Conservation (phyloP, 2,329 filamentous ascomycete genomes). For the Epichloe amarillans region DNA sequence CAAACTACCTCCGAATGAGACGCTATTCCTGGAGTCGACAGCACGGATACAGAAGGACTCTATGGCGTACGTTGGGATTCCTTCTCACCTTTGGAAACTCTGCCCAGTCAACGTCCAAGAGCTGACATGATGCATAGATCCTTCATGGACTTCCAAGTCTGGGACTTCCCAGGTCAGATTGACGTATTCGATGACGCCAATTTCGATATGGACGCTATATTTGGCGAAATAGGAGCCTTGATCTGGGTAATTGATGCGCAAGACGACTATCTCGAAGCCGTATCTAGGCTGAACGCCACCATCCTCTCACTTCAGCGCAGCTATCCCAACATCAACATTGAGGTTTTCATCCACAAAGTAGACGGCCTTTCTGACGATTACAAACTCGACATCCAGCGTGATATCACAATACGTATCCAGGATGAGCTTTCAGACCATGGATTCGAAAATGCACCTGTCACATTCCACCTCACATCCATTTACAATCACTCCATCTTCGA, state of each 20-base stretch:
- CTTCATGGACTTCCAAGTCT: conserved; percentile 98
- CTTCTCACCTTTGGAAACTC: not conserved
- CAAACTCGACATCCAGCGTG: conserved; percentile 87
- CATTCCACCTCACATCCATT: conserved; percentile 92
- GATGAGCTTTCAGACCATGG: conserved; percentile 90
- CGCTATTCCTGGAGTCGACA: conserved; percentile 88
- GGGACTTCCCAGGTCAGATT: conserved; percentile 92
- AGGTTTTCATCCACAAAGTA: conserved; percentile 98
- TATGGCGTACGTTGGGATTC: conserved; percentile 58
- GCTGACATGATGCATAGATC: conserved; percentile 43
- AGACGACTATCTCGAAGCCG: conserved; percentile 90
- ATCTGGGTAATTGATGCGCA: conserved; percentile 99
- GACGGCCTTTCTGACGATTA: conserved; percentile 96
- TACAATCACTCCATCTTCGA: conserved; percentile 99
- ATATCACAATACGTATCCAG: conserved; percentile 91
- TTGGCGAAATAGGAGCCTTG: conserved; percentile 82
- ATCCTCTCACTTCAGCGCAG: conserved; percentile 79
- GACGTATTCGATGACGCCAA: conserved; percentile 76
- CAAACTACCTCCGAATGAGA: conserved; percentile 92
- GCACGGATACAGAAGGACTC: conserved; percentile 88
- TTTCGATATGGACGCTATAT: conserved; percentile 87
- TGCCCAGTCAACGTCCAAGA: conserved; percentile 9
- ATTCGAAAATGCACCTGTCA: conserved; percentile 85
- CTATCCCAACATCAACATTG: conserved; percentile 90
- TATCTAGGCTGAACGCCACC: conserved; percentile 73